Conservation (phyloP, 768 basidiomycete genomes). For the Xerocomus brunneocitrinus region DNA sequence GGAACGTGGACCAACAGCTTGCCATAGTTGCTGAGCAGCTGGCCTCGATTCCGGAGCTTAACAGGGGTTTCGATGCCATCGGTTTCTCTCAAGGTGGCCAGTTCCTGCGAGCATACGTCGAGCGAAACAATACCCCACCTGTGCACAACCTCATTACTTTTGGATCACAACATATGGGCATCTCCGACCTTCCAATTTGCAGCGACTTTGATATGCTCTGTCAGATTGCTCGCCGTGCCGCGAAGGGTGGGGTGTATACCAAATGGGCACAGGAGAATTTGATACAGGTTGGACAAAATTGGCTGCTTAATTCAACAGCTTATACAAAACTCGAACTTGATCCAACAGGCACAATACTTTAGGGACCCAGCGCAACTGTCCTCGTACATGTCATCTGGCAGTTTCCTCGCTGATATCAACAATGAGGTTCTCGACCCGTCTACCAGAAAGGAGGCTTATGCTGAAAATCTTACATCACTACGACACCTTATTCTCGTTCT, state of each 20-base stretch:
- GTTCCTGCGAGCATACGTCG: conserved; percentile 81
- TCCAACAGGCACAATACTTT: conserved; percentile 74
- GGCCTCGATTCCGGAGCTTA: conserved; percentile 56
- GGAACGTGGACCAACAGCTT: conserved; percentile 71
- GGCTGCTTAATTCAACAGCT: neutral
- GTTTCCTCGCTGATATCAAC: conserved; percentile 73
- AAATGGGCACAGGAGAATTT: conserved; percentile 74
- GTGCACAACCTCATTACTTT: conserved; percentile 82
- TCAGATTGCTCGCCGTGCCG: conserved; percentile 57
- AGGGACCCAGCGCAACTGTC: conserved; percentile 63
- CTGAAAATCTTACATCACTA: conserved; percentile 54
- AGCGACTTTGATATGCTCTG: conserved; percentile 63
- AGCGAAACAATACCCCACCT: conserved; percentile 68
- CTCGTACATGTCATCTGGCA: conserved; percentile 54
- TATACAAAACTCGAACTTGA: neutral
- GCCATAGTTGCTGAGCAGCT: conserved; percentile 62
- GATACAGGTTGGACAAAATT: conserved; percentile 49
- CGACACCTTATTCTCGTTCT: conserved; percentile 67
- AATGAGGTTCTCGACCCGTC: conserved; percentile 55
- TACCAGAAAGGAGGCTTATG: conserved; percentile 56
- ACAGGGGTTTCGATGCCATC: conserved; percentile 75
- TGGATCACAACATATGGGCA: conserved; percentile 84
- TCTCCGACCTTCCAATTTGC: conserved; percentile 71
- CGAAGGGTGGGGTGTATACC: conserved; percentile 61
- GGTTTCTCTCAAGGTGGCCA: conserved; percentile 90